Evolutionary conservation across 352 stramenopile species (phyloP).

Genomic region (Phytophthora pisi): DNA sequence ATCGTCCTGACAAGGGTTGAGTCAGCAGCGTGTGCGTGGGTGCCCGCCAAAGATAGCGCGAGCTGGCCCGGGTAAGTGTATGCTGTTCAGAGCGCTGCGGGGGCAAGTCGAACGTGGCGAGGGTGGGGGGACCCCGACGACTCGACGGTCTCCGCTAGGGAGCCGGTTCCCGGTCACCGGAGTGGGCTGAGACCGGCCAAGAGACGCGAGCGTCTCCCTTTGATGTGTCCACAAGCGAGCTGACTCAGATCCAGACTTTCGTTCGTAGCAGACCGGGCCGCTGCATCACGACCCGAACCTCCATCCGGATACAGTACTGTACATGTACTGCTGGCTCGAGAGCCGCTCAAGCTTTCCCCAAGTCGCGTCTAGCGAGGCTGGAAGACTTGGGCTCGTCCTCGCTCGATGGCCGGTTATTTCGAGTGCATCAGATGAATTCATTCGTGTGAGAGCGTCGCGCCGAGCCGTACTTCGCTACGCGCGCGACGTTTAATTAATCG

Average conservation of each 20-base stretch:
- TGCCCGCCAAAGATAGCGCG: not conserved
- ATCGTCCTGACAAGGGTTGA: slow-evolving; percentile 5
- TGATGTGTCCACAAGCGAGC: not conserved
- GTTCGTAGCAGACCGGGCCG: no score
- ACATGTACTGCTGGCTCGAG: no score
- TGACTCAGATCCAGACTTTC: not conserved
- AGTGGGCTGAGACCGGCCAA: not conserved
- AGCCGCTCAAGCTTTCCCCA: no score
- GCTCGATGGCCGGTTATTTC: not conserved
- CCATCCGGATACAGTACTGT: no score
- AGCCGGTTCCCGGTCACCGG: slow-evolving; percentile 14
- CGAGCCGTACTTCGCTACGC: not conserved
- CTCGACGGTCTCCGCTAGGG: not conserved
- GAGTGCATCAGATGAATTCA: not conserved
- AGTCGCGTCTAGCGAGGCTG: no score
- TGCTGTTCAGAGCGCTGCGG: slow-evolving; percentile 21
- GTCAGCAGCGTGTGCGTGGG: not conserved
- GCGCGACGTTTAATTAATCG: not conserved
- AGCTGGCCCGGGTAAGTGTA: slow-evolving; percentile 1
- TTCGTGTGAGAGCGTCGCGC: not conserved
- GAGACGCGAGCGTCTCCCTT: not conserved
- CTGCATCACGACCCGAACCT: no score
- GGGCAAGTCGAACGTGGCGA: not conserved
- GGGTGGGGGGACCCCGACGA: not conserved
- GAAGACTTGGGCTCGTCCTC: no score